Evolutionary conservation across 352 stramenopile species (phyloP).

Genomic region (Phytophthora nicotianae): DNA sequence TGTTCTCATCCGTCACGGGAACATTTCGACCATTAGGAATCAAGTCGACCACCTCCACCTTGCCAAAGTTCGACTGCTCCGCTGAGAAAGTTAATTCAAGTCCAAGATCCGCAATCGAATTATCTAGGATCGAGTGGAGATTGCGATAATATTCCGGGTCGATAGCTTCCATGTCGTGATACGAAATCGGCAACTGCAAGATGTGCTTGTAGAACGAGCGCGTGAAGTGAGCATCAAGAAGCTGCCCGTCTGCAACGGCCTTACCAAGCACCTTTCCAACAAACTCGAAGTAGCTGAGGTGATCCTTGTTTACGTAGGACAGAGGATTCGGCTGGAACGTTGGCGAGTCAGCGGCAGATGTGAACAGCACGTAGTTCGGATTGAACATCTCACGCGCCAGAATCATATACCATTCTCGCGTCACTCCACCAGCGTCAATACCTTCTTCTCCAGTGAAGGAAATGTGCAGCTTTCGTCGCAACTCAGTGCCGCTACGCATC

Average conservation of each 20-base stretch:
- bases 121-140: slow-evolving; percentile 91
- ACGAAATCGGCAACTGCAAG: slow-evolving; percentile 95
- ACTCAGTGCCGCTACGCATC: slow-evolving; percentile 96
- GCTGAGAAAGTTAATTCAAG: slow-evolving; percentile 94
- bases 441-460: slow-evolving; percentile 98
- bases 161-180: slow-evolving; percentile 99
- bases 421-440: slow-evolving; percentile 98
- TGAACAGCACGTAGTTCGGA: slow-evolving; percentile 99
- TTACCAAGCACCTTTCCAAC: slow-evolving; percentile 99
- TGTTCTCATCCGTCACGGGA: slow-evolving; percentile 92
- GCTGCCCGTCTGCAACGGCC: slow-evolving; percentile 97
- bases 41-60: slow-evolving; percentile 88
- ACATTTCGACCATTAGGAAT: slow-evolving; percentile 89
- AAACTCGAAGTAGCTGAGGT: slow-evolving; percentile 99
- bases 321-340: slow-evolving; percentile 99
- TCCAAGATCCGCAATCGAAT: slow-evolving; percentile 81
- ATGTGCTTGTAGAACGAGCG: slow-evolving; percentile 99
- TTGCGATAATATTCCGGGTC: slow-evolving; percentile 97
- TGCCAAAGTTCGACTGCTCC: slow-evolving; percentile 91
- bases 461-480: slow-evolving; percentile 97
- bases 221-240: slow-evolving; percentile 99
- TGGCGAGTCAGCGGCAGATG: slow-evolving; percentile 97
- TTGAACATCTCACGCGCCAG: slow-evolving; percentile 99
- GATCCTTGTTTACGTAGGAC: slow-evolving; percentile 98
- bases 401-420: slow-evolving; percentile 99